A percentile compares a stretch with the other conserved stretches of the same genome.
These are phyloP conservation scores for Backusella tarrabulga DNA, from an alignment of 192 early-diverging fungal species.

Conservation along the genomic window DNA sequence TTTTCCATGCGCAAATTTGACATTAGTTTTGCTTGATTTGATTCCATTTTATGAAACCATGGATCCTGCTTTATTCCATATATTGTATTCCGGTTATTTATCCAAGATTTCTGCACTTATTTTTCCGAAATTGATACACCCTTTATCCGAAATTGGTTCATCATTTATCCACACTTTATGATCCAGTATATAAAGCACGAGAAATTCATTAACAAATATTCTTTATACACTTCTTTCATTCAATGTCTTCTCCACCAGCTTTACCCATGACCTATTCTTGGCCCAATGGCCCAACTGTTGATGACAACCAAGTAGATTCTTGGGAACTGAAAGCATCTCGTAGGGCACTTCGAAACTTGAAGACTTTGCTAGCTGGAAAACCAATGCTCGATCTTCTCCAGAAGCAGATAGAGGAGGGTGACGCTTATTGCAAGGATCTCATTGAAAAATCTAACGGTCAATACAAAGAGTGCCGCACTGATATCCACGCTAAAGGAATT, in stretches of 20 bases:
- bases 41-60: no score
- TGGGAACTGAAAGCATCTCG: not conserved
- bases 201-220: no score
- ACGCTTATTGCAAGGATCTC: not conserved
- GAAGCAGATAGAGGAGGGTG: not conserved
- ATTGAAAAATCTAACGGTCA: not conserved
- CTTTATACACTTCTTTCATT: not conserved
- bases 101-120: no score
- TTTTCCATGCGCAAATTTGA: no score
- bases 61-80: no score
- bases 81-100: no score
- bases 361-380: not conserved
- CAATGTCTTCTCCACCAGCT: not conserved
- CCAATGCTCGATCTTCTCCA: not conserved
- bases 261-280: not conserved
- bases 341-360: not conserved
- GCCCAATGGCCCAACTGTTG: not conserved
- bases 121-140: no score
- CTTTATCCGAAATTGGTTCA: no score
- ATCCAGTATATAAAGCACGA: no score
- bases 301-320: not conserved
- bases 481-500: not conserved
- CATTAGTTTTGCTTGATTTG: no score
- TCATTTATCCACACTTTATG: no score
- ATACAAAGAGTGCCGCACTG: not conserved